Evolutionary conservation across 2,329 filamentous ascomycete genomes (phyloP).

Genomic region (Xylariaceae sp.): DNA sequence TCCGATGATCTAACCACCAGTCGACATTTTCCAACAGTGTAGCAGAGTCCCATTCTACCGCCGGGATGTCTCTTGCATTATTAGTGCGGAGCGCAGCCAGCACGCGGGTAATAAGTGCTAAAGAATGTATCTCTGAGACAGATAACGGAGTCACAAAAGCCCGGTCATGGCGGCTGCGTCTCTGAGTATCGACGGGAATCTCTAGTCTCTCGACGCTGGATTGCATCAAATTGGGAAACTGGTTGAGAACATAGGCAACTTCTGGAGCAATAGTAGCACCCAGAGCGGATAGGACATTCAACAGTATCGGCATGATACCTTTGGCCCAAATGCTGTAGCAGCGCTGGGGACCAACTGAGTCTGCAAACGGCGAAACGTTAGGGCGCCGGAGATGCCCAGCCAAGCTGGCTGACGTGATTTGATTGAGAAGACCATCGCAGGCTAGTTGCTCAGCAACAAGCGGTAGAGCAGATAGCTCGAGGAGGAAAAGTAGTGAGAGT

Average conservation of each 20-base stretch:
- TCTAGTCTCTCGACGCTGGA: conserved; percentile 73
- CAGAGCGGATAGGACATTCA: conserved; percentile 83
- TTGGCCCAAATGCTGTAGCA: conserved; percentile 89
- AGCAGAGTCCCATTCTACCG: conserved; percentile 71
- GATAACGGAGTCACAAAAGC: conserved; percentile 68
- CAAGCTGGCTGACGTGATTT: conserved; percentile 75
- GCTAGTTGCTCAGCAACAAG: conserved; percentile 85
- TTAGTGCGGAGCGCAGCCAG: conserved; percentile 63
- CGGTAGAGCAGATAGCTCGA: conserved; percentile 80
- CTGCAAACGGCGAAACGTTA: conserved; percentile 75
- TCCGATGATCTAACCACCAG: conserved; percentile 70
- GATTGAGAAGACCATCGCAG: conserved; percentile 77
- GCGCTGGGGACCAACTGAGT: conserved; percentile 63
- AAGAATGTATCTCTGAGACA: conserved; percentile 73
- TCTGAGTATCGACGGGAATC: conserved; percentile 53
- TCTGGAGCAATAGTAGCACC: conserved; percentile 80
- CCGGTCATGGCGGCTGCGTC: conserved; percentile 44
- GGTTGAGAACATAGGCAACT: conserved; percentile 81
- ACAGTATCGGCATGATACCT: conserved; percentile 79
- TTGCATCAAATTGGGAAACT: conserved; percentile 76
- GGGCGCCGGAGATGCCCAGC: conserved; percentile 71
- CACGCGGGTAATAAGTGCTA: conserved; percentile 73
- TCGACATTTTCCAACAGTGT: conserved; percentile 79
- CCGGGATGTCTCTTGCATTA: conserved; percentile 70
- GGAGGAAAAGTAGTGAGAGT: conserved; percentile 82